phyloP scores from a whole-genome alignment of 129 eudicot species.

The Apium graveolens region DNA sequence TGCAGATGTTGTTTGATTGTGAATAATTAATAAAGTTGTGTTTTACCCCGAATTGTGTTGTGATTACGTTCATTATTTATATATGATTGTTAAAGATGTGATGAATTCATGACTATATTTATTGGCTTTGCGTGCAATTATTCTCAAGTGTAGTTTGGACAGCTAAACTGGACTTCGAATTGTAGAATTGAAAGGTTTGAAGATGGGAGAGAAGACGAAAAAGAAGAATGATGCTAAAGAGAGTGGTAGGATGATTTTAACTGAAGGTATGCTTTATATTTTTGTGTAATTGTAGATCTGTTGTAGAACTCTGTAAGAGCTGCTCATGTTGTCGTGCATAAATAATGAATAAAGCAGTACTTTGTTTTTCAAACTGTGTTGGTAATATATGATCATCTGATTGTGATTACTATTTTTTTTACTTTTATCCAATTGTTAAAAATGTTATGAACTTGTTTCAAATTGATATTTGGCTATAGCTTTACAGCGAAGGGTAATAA shows the following conservation, averaged over 20 bases:
- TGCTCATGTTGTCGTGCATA: background rate
- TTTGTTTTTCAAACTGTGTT: background rate
- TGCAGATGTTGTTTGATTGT: background rate
- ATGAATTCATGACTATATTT: background rate
- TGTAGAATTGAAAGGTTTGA: conserved; percentile 39
- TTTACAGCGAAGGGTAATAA: no score
- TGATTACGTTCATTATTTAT: background rate
- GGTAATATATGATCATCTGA: background rate
- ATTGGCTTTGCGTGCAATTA: background rate
- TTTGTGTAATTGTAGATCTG: no score
- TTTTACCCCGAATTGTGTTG: background rate
- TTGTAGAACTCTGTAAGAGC: background rate
- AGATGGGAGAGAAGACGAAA: conserved; percentile 46
- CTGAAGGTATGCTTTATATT: conserved; percentile 43
- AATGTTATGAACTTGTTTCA: no score
- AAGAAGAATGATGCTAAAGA: conserved; percentile 27
- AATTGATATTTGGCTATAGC: no score
- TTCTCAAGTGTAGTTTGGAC: no score
- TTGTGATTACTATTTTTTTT: background rate
- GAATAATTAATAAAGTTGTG: background rate
- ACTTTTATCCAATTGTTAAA: no score
- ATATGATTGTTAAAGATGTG: background rate
- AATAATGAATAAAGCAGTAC: background rate
- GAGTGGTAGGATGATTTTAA: conserved; percentile 33
- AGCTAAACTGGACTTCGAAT: no score